Evolutionary conservation across 495 filamentous ascomycete genomes (phyloP), one percentile per base, ranked within the genome.

Genomic region (Aspergillus ostianus): DNA sequence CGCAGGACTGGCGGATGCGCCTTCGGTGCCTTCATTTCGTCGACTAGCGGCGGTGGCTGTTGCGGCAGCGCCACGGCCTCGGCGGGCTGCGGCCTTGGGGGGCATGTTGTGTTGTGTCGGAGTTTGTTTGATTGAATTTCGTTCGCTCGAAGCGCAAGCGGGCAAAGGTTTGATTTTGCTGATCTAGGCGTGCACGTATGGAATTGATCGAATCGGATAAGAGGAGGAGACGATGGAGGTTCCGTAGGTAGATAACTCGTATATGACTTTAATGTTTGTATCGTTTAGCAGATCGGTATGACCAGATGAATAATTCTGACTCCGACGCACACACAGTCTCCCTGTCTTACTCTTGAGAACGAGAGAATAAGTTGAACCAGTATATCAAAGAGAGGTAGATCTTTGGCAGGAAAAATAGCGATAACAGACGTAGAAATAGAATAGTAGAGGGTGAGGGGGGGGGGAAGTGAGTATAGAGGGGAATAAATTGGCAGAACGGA

Each of bases 11-110:
- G 54, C 60, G 10, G 69, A 55, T 10, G 61, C 59, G 30, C 58
- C 36, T 45, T 55, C 36, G 9, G 49, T 54, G 27, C 62, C 21
- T 15, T 54, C 49, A 12, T 51, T 6, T 13, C 47, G 32, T 29
- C 52, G 44, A 50, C 51, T 52, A 20, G 66, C 18, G 18, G 55
- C 48, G 30, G 58, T 29, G 57, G 51, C 49, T 45, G 65, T 45
- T 13, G 58, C 29, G 7, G 54, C 52, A n/a, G 61, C 45, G 15
- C 70, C 57, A 51, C 68, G 58, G 59, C 73, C 68, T 57, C 73
- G 71, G 32, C 76, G 70, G 47, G 72, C 51, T 46, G 60, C 64
- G 13, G 68, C 69, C 71, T 80, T 81, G 26, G 76, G 78, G 52
- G 77, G 78, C 78, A 81, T 80, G 9, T 54, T 73, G 46, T 4